These are phyloP conservation scores for Solanum pinnatisectum DNA, from an alignment of 257 asterid genomes.

Conservation along the genomic window DNA sequence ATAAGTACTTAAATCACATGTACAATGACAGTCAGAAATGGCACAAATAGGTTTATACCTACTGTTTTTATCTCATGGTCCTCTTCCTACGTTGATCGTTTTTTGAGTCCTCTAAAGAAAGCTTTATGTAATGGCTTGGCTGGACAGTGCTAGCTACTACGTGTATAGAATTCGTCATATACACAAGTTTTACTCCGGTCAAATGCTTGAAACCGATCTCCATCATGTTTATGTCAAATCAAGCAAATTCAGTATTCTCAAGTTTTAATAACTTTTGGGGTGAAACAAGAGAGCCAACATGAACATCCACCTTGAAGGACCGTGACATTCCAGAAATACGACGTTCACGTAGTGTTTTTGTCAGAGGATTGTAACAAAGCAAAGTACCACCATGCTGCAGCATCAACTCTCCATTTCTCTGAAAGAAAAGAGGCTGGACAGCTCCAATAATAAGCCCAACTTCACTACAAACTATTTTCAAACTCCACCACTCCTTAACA, in stretches of 20 bases:
- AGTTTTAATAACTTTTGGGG: not conserved
- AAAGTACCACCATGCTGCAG: not conserved
- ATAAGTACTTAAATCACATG: not conserved
- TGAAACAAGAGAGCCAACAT: constrained; percentile 1
- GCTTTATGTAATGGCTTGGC: not conserved
- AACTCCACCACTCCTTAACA: constrained; percentile 16
- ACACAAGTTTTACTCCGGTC: not conserved
- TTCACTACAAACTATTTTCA: not conserved
- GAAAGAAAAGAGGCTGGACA: not conserved
- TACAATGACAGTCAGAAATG: not conserved
- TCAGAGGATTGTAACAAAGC: not conserved
- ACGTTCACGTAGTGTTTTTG: not conserved
- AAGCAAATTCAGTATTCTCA: not conserved
- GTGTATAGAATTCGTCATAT: not conserved
- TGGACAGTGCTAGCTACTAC: not conserved
- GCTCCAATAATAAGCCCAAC: not conserved
- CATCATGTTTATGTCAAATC: not conserved
- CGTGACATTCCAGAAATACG: not conserved
- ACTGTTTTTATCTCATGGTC: not conserved
- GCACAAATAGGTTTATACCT: not conserved
- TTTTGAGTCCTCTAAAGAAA: not conserved
- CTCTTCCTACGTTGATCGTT: not conserved
- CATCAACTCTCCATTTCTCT: constrained; percentile 1
- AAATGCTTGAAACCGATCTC: not conserved
- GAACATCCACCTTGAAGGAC: not conserved